A percentile compares a stretch with the other conserved stretches of the same genome.
Evolutionary conservation across 345 rosid species (phyloP).

Genomic region (Mangifera indica): DNA sequence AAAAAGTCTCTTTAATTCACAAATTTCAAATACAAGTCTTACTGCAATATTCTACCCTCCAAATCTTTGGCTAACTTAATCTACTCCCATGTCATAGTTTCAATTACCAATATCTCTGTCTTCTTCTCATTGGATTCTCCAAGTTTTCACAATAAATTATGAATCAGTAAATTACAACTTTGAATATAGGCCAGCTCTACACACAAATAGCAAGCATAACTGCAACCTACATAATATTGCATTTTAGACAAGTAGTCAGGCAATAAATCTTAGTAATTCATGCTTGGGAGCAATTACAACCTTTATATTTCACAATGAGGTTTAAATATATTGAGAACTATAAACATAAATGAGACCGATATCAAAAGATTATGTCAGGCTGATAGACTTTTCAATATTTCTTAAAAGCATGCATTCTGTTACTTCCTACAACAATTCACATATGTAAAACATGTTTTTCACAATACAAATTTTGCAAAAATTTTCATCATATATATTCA

Average conservation of each 20-base stretch:
- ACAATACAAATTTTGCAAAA: no score
- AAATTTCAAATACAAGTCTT: neutral
- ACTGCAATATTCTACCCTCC: slow-evolving; percentile 29
- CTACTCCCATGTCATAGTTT: slow-evolving; percentile 18
- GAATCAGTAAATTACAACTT: neutral
- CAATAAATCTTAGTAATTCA: neutral
- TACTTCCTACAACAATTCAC: no score
- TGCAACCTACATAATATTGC: neutral
- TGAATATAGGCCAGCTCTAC: neutral
- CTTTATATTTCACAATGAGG: neutral
- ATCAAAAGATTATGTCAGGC: neutral
- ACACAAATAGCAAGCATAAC: neutral
- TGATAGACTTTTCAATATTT: no score
- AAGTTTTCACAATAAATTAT: slow-evolving; percentile 18
- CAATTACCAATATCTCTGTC: slow-evolving; percentile 19
- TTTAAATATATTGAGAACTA: neutral
- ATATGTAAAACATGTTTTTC: no score
- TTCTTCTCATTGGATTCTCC: slow-evolving; percentile 20
- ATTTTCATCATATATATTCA: no score
- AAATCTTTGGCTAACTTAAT: neutral
- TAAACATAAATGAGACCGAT: neutral
- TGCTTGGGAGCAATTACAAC: neutral
- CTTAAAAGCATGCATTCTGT: no score
- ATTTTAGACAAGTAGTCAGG: neutral
- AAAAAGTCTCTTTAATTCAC: slow-evolving; percentile 3